Evolutionary conservation across 106 monocot genomes (phyloP).

Genomic region (Dendrobium huoshanense): DNA sequence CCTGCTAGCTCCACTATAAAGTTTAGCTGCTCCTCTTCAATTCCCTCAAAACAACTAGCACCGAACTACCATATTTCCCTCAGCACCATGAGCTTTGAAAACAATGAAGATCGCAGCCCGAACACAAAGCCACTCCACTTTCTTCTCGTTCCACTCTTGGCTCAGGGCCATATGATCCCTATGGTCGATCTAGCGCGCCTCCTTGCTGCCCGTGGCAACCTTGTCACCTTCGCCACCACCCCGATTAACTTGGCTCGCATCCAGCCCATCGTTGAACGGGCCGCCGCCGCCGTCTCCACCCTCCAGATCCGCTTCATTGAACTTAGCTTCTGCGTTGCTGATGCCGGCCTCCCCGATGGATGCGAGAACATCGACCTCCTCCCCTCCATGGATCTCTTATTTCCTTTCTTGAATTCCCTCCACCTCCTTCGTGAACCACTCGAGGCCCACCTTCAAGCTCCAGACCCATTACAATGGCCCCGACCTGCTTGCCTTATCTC

Average conservation of each 20-base stretch:
- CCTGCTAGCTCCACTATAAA: no score
- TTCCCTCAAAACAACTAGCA: no score
- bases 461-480: not conserved
- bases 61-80: not conserved
- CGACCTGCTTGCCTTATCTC: slow-evolving; percentile 38
- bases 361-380: slow-evolving; percentile 44
- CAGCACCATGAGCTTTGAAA: not conserved
- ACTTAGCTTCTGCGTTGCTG: slow-evolving; percentile 26
- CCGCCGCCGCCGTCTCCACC: not conserved
- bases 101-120: not conserved
- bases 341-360: slow-evolving; percentile 38
- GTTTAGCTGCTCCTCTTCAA: no score
- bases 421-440: slow-evolving; percentile 1
- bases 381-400: slow-evolving; percentile 1
- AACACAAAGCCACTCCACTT: slow-evolving; percentile 15
- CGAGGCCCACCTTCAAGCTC: slow-evolving; percentile 1
- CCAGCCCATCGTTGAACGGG: slow-evolving; percentile 8
- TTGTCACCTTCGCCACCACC: slow-evolving; percentile 46
- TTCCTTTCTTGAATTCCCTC: not conserved
- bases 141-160: slow-evolving; percentile 32
- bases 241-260: slow-evolving; percentile 36
- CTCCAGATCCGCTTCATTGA: slow-evolving; percentile 22
- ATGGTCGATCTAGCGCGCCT: slow-evolving; percentile 37
- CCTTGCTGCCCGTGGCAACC: slow-evolving; percentile 23
- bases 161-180: slow-evolving; percentile 43